Conservation (phyloP, 176 grass and related monocot species). For the Hordeum vulgare region MorexV3_pseudomolecules_assembly NC_058523.1:560184183-560184682, state of each 20-base stretch:
- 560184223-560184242: conserved; percentile 61
- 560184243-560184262: conserved; percentile 48
- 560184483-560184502: neutral
- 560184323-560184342: neutral
- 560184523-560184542: neutral
- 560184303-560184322: neutral
- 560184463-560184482: neutral
- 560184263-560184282: conserved; percentile 17
- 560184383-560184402: neutral
- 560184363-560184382: neutral
- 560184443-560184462: neutral
- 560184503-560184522: neutral
- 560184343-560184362: neutral
- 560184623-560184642: neutral
- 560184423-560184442: neutral
- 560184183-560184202: neutral
- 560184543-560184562: too few relatives aligned
- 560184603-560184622: too few relatives aligned
- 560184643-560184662: neutral
- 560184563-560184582: too few relatives aligned
- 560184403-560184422: neutral
- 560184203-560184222: conserved; percentile 62
- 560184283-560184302: neutral
- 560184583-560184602: too few relatives aligned
- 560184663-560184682: neutral